Percentiles rank a stretch among this genome's conserved stretches.
Conservation (phyloP, 139 green algal genomes). For the Tetradesmus lagerheimii region DNA sequence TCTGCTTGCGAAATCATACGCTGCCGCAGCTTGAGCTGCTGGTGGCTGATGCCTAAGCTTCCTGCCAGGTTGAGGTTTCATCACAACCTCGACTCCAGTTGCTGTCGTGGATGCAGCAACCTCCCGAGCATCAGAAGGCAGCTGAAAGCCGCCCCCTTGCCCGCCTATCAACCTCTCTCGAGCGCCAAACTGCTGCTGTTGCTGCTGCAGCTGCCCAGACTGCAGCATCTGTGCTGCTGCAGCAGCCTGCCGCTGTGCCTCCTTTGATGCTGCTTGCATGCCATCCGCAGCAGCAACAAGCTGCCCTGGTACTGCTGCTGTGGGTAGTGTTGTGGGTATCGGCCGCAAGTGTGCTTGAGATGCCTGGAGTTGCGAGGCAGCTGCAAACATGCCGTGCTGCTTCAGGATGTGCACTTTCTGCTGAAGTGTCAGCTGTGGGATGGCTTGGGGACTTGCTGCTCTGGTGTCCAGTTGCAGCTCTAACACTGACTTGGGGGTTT, state of each 20-base stretch:
- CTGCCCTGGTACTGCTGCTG: slow-evolving; percentile 8
- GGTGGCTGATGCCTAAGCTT: not conserved
- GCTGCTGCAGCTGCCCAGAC: not conserved
- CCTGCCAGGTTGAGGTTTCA: not conserved
- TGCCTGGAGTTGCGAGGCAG: slow-evolving; percentile 3
- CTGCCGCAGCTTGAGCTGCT: not conserved
- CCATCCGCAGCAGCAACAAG: not conserved
- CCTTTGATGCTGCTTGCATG: not conserved
- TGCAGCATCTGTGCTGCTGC: not conserved
- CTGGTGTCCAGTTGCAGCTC: slow-evolving; percentile 17
- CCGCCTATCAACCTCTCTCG: not conserved
- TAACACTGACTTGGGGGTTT: not conserved
- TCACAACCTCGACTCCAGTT: slow-evolving; percentile 6
- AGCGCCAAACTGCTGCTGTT: not conserved
- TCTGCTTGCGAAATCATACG: not conserved
- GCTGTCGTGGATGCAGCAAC: not conserved
- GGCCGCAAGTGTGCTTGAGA: not conserved
- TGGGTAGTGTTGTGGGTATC: not conserved
- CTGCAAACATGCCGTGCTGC: slow-evolving; percentile 42
- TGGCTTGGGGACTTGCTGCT: not conserved
- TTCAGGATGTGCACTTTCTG: not conserved
- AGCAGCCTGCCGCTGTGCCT: not conserved
- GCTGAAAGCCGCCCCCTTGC: not conserved
- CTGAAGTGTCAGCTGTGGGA: not conserved
- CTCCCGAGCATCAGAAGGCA: not conserved